Base-by-base conservation (phyloP, 2,329 filamentous ascomycete species). In the Fusarium decemcellulare region DNA sequence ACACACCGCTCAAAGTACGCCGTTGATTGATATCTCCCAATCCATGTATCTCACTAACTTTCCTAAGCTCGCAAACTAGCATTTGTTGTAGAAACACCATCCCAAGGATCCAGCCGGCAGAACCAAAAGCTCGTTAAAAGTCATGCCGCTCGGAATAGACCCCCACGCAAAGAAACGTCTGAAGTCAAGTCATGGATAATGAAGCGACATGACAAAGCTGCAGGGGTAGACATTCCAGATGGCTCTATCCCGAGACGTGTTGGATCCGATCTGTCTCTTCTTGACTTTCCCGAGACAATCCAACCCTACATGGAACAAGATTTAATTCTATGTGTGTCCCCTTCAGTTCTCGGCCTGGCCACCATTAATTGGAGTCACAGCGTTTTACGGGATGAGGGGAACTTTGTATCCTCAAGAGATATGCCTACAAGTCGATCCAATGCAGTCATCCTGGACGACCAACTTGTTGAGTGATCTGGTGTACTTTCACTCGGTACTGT, bases 251-350 rank as follows among this genome's bases (percentile, higher is more conserved):
- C 71, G 5, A 15, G 27, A 1, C 68, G 61, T 5, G 61, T 73
- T 5, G 71, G 66, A 0, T 55, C 65, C 1, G 63, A 72, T 8
- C 15, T 73, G 2, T 72, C 71, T 9, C 40, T 72, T 4, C 48
- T 73, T 16, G 63, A 64, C n/a, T 72, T 73, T n/a, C 68, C 71
- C 2, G 71, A 73, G 12, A 48, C 54, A 2, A 34, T 73, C 2
- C 51, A 70, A 8, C 59, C 71, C 4, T 73, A 72, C 12, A 73
- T 73, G 63, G 59, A 70, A 11, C 59, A 71, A 8, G 61, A 68
- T 5, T 39, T 73, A 0, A 34, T 65, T 39, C 42, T 29, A 40
- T 71, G 71, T 70, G 23, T 3, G 63, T 40, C 2, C 1, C 4
- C 6, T 3, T 44, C 14, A 4, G 15, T 1, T 5, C 1, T 27